Percentiles rank a stretch among this genome's conserved stretches.
Evolutionary conservation across 371 early-diverging fungal genomes (phyloP).

Genomic region (Mortierella sp.): DNA sequence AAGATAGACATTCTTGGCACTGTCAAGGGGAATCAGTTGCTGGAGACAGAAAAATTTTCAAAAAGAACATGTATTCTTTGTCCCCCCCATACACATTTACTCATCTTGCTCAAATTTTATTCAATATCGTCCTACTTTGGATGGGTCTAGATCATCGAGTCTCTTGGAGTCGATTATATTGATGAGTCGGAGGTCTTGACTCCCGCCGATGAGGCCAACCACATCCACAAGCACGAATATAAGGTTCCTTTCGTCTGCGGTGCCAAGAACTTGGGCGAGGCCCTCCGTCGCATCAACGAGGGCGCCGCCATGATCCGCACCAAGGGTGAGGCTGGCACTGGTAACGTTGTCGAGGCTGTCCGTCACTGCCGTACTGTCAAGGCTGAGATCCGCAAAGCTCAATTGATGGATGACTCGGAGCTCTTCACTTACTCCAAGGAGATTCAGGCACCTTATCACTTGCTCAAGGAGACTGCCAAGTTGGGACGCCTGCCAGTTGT

Average conservation of each 20-base stretch:
- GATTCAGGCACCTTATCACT: constrained; percentile 89
- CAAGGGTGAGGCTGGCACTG: constrained; percentile 98
- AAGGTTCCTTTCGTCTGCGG: constrained; percentile 97
- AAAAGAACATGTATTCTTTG: neutral
- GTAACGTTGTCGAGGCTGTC: constrained; percentile 97
- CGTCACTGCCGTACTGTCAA: constrained; percentile 92
- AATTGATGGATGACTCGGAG: constrained; percentile 77
- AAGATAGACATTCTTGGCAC: neutral
- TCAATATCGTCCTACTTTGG: neutral
- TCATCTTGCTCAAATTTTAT: neutral
- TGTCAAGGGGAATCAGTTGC: too few species aligned
- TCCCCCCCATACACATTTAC: neutral
- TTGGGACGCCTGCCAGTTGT: constrained; percentile 96
- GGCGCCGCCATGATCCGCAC: constrained; percentile 99
- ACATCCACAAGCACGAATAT: constrained; percentile 94
- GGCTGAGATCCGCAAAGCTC: constrained; percentile 85
- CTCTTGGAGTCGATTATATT: constrained; percentile 94
- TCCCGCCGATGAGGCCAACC: constrained; percentile 93
- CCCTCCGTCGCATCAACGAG: constrained; percentile 95
- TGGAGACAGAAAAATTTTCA: neutral
- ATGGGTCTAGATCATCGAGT: constrained; percentile 83
- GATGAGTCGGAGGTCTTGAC: constrained; percentile 98
- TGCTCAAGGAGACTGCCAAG: constrained; percentile 90
- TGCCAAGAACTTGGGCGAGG: constrained; percentile 96
- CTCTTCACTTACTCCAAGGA: constrained; percentile 94